Percentiles rank a stretch among this genome's conserved stretches.
Evolutionary conservation across 2,329 filamentous ascomycete genomes (phyloP).

Genomic region (Calonectria leucothoes): DNA sequence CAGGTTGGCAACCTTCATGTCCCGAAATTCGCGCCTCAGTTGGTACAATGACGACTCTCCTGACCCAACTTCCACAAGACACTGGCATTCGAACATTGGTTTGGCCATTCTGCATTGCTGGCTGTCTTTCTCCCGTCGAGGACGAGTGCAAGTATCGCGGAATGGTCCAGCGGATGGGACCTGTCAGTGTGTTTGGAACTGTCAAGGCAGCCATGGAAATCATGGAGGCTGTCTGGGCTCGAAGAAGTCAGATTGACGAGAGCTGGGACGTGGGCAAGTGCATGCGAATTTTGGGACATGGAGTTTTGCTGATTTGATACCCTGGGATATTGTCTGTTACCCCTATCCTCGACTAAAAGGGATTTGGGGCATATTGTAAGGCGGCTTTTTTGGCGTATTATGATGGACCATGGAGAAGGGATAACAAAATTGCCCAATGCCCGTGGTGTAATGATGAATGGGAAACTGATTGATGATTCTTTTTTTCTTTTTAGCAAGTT

Average conservation of each 20-base stretch:
- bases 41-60: conserved; percentile 47
- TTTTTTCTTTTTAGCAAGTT: neutral
- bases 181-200: conserved; percentile 58
- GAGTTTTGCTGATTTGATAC: conserved; percentile 53
- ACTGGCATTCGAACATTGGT: conserved; percentile 50
- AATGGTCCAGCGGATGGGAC: conserved; percentile 54
- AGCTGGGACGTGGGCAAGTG: conserved; percentile 58
- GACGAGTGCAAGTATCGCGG: conserved; percentile 56
- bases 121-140: conserved; percentile 52
- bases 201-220: conserved; percentile 56
- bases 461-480: neutral
- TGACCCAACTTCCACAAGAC: conserved; percentile 46
- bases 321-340: conserved; percentile 16
- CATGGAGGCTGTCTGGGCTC: conserved; percentile 60
- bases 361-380: neutral
- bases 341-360: neutral
- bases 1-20: conserved; percentile 62
- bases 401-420: neutral
- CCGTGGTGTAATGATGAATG: conserved; percentile 8
- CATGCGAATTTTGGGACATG: conserved; percentile 53
- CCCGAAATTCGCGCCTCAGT: conserved; percentile 53
- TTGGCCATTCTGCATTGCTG: conserved; percentile 56
- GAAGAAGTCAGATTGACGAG: conserved; percentile 52
- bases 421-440: neutral
- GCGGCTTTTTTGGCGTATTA: conserved; percentile 3